These are phyloP conservation scores for Rhytidhysteron rufulum DNA, from an alignment of 2,329 filamentous ascomycete species.

Conservation along the genomic window DNA sequence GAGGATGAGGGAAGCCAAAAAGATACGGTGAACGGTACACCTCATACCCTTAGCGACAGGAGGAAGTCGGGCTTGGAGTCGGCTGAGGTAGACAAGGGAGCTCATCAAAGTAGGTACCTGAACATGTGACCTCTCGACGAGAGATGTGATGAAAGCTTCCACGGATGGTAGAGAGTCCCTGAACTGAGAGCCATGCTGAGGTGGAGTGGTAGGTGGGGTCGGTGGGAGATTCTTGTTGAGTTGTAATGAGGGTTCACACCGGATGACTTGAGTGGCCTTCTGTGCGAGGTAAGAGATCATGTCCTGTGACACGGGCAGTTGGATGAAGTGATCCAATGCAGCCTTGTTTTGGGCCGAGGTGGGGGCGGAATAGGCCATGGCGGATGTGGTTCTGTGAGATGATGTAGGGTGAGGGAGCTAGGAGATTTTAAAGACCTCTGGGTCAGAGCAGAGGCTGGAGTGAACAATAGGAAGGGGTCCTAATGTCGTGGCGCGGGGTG, in stretches of 20 bases:
- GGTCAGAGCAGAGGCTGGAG: no score
- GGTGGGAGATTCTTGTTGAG: slow-evolving; percentile 51
- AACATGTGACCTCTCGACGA: slow-evolving; percentile 90
- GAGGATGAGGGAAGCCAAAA: slow-evolving; percentile 79
- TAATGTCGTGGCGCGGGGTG: slow-evolving; percentile 6
- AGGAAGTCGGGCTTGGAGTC: slow-evolving; percentile 79
- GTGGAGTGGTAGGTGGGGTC: slow-evolving; percentile 58
- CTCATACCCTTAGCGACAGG: slow-evolving; percentile 93
- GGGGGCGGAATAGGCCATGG: slow-evolving; percentile 44
- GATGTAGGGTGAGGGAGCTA: slow-evolving; percentile 12
- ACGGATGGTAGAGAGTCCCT: slow-evolving; percentile 66
- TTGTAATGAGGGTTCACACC: slow-evolving; percentile 58
- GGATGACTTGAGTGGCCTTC: slow-evolving; percentile 73
- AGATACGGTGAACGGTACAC: slow-evolving; percentile 97
- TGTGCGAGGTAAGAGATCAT: slow-evolving; percentile 76
- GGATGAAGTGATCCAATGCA: slow-evolving; percentile 77
- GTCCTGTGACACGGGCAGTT: slow-evolving; percentile 66
- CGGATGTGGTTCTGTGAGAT: slow-evolving; percentile 12
- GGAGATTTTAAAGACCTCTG: slow-evolving; percentile 11
- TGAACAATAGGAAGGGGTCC: slow-evolving; percentile 5
- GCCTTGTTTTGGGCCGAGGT: slow-evolving; percentile 58
- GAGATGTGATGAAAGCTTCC: slow-evolving; percentile 85
- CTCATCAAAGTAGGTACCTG: slow-evolving; percentile 98
- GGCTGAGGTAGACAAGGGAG: slow-evolving; percentile 85
- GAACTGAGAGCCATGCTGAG: slow-evolving; percentile 47